Evolutionary conservation across 495 filamentous ascomycete species (phyloP), one percentile per base, ranked within the genome.

Genomic region (Neurospora sp.): DNA sequence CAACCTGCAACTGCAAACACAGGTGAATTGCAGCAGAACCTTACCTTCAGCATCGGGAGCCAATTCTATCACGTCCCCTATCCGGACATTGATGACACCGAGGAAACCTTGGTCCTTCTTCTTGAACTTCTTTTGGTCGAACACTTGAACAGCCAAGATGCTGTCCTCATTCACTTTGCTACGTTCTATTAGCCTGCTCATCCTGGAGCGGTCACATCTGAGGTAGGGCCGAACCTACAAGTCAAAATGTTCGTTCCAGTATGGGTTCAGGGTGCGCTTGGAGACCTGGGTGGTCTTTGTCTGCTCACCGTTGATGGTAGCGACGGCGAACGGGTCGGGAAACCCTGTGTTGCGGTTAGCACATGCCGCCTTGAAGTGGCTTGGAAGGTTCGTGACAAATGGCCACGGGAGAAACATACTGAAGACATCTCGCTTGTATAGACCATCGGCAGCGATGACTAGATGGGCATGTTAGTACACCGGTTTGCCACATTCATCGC

Each of bases 111-210:
- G 96, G 78, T 98, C 96, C 92, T 98, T 99, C 88, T 99, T 99
- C 85, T 99, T 99, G 86, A 98, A 99, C 82, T 99, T 99, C 86
- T 98, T 98, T 82, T 99, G 96, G 81, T 99, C 96, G 78, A 99
- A 99, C 68, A 99, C 97, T 81, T 99, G 96, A 53, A 99, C 94
- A 22, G 95, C 94, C 27, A 99, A 88, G 76, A 98, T 98, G 79
- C 94, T 97, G 76, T 97, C 94, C 78, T 98, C 96, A 69, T 89
- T 93, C 72, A 91, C 95, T 81, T 86, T 86, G 84, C 94, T 98
- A 80, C 14, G 75, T 72, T 70, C 70, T 70, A 77, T 82, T 69
- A 82, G 79, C 71, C 70, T 68, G 69, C 59, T 69, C 10, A 22
- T 12, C 48, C 68, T 65, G 3, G 59, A 61, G 42, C 69, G 72